Evolutionary conservation across 805 yeast species (phyloP), one percentile per base, ranked within the genome.

Genomic region (Candida nanaspora): DNA sequence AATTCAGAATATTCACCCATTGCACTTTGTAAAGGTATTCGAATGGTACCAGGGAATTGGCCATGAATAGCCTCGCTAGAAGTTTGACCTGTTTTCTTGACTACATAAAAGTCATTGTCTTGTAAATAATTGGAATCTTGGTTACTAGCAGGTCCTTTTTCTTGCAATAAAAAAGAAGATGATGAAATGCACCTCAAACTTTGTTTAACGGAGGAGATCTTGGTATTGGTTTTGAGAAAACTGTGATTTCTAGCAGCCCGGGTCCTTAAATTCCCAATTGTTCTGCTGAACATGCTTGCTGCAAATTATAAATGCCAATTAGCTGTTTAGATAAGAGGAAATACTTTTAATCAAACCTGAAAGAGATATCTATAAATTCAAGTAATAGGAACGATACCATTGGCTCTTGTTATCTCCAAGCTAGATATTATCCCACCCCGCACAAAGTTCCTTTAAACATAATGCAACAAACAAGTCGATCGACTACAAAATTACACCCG

Each of bases 1-100:
- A 61, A 62, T 26, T 63, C 59, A 8, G 55, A 56, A 39, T 62
- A 62, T 28, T 61, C 57, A 9, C 74, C 74, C 60, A 70, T 52
- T 23, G 74, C 68, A 26, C 29, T 26, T 6, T 25, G 10, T 2
- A 35, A 10, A 18, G 34, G 34, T 8, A 31, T 31, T 5, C n/a
- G 5, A 3, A 33, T 22, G 3, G 26, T 8, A 6, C 16, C 14
- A 9, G 36, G 16, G 8, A 23, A 21, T 21, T 14, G 15, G n/a
- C n/a, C n/a, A n/a, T n/a, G n/a, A n/a, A n/a, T n/a, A n/a, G n/a
- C 37, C 10, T 15, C 37, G 5, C 7, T 35, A 10, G 25, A 5
- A 6, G n/a, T n/a, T n/a, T 4, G 45, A 36, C 63, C 65, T 47
- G 62, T 56, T 27, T 50, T 55, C 35, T 45, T 50, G 20, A 59